These are phyloP conservation scores for Naganishia sp. DNA, from an alignment of 1,284 basidiomycete genomes.

Conservation along the genomic window DNA sequence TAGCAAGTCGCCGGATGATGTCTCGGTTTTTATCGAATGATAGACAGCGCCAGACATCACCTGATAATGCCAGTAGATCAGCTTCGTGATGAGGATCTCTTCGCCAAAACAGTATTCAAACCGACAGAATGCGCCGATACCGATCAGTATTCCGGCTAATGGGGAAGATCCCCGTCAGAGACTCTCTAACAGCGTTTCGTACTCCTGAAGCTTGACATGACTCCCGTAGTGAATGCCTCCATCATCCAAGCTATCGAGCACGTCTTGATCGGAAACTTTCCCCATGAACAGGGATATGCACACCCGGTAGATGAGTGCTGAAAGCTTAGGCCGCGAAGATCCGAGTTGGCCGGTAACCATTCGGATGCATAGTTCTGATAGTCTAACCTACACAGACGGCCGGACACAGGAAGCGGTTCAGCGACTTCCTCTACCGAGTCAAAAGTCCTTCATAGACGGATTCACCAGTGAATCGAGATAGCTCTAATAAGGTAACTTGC, in stretches of 20 bases:
- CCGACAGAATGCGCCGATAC: too few species aligned
- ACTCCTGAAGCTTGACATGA: slow-evolving; percentile 8
- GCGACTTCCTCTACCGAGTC: too few species aligned
- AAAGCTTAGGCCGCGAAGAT: slow-evolving; percentile 60
- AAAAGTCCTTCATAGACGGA: not conserved
- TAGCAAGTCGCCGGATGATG: too few species aligned
- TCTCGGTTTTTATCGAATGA: too few species aligned
- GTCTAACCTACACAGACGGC: slow-evolving; percentile 18
- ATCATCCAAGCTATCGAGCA: slow-evolving; percentile 15
- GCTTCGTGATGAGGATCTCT: too few species aligned
- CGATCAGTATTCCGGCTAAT: too few species aligned
- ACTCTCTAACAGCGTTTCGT: too few species aligned
- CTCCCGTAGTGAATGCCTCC: slow-evolving; percentile 23
- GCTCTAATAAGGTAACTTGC: slow-evolving; percentile 57
- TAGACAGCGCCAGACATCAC: too few species aligned
- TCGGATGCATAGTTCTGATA: slow-evolving; percentile 54
- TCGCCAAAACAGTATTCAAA: too few species aligned
- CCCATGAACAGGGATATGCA: slow-evolving; percentile 21
- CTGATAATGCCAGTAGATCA: too few species aligned
- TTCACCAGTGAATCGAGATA: slow-evolving; percentile 59
- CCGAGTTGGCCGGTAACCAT: slow-evolving; percentile 56
- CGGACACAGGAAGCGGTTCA: too few species aligned
- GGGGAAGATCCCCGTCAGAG: too few species aligned
- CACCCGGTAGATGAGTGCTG: slow-evolving; percentile 46
- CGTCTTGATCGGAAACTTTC: slow-evolving; percentile 24